Percentiles rank a stretch among this genome's conserved stretches.
Conservation (phyloP, 495 filamentous ascomycete genomes). For the Umbilicaria muhlenbergii region DNA sequence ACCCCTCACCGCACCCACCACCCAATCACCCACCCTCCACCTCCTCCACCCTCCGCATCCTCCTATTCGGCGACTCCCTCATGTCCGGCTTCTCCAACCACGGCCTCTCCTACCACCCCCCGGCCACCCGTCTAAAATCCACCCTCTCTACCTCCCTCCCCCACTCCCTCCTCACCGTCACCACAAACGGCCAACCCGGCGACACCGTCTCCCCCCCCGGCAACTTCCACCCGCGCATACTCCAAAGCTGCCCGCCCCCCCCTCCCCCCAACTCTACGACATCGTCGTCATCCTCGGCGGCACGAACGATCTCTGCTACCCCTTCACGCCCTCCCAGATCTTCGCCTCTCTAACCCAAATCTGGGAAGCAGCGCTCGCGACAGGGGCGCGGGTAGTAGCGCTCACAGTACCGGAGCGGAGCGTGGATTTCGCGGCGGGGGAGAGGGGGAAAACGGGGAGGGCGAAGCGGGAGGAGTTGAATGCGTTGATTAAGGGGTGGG, state of each 20-base stretch:
- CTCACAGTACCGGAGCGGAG: slow-evolving; percentile 42
- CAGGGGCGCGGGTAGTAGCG: slow-evolving; percentile 37
- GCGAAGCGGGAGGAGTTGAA: slow-evolving; percentile 32
- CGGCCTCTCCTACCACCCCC: slow-evolving; percentile 34
- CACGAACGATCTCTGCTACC: slow-evolving; percentile 39
- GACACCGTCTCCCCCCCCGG: slow-evolving; percentile 28
- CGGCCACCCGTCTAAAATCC: slow-evolving; percentile 21
- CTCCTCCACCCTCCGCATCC: slow-evolving; percentile 41
- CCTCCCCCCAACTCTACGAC: slow-evolving; percentile 13
- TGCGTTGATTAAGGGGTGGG: slow-evolving; percentile 28
- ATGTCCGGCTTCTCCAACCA: slow-evolving; percentile 36
- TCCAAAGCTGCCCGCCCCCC: slow-evolving; percentile 18
- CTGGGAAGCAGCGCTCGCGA: slow-evolving; percentile 30
- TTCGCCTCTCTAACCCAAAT: slow-evolving; percentile 25
- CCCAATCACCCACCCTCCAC: too few species aligned
- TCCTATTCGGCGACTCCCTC: slow-evolving; percentile 46
- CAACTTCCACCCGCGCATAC: slow-evolving; percentile 28
- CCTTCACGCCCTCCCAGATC: slow-evolving; percentile 16
- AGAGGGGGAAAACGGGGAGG: slow-evolving; percentile 2
- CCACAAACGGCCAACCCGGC: slow-evolving; percentile 31
- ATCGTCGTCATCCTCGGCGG: slow-evolving; percentile 36
- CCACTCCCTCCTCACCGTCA: slow-evolving; percentile 10
- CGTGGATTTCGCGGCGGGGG: slow-evolving; percentile 13
- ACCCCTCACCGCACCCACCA: too few species aligned
- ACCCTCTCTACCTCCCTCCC: slow-evolving; percentile 9